Base-by-base conservation (phyloP, 371 early-diverging fungal species). In the Mortierella sp. region DNA sequence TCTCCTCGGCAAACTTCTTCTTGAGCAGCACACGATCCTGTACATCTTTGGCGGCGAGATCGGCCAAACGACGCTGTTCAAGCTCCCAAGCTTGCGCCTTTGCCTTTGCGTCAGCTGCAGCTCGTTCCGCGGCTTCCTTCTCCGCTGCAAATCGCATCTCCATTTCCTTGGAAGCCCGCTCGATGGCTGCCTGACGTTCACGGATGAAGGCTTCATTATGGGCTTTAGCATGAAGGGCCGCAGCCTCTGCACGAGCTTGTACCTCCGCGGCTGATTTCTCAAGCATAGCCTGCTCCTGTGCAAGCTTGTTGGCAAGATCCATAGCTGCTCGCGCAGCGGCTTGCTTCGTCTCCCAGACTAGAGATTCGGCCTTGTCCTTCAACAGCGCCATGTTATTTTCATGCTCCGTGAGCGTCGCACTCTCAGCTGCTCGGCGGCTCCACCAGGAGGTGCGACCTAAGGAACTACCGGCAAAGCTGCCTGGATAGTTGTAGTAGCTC, bases 321-420 rank as follows among this genome's bases (percentile, higher is more conserved):
- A 56, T 9, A 5, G 64, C 60, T 12, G 68, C 75, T 1, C 48
- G 27, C 27, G 67, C 75, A 5, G 68, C 56, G 6, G 75, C 75
- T 37, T 42, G 42, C 52, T 73, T 67, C 11, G 75, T 60, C 32
- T 73, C 69, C 75, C 75, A 73, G 32, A 55, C 56, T 2, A 73
- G 50, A 1, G 64, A 24, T 31, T 73, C 75, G 28, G 75, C 75
- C 49, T 51, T 63, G 42, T 63, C 63, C 30, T 56, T 64, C 6
- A 73, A 26, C 5, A 31, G 26, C 23, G 60, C 43, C 60, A 73
- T 51, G 43, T 57, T 43, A 5, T 50, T 27, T 42, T 73, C 64
- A 14, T 50, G 58, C 19, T 58, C 47, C 7, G 7, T 34, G 11
- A 34, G 11, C 7, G n/a, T n/a, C 5, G 2, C 5, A 17, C 44